phyloP scores from a whole-genome alignment of 495 filamentous ascomycete genomes.

The Penicilliopsis zonata region DNA sequence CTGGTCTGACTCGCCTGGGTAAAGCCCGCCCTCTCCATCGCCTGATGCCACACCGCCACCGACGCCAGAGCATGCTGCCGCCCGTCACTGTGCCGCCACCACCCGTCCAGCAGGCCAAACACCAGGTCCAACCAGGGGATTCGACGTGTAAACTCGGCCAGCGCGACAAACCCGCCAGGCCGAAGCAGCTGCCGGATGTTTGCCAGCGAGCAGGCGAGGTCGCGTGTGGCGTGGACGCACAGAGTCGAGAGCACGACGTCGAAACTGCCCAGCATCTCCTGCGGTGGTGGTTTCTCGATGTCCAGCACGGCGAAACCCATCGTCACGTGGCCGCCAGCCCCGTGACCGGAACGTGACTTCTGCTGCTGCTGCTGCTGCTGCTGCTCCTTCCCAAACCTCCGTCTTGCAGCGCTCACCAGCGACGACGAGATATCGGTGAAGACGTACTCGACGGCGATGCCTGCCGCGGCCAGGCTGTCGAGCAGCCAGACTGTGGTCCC shows the following conservation, averaged over 20 bases:
- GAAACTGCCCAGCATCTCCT: constrained; percentile 21
- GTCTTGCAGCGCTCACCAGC: constrained; percentile 26
- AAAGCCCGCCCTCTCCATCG: constrained; percentile 29
- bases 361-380: too few relatives aligned
- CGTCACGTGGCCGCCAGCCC: constrained; percentile 31
- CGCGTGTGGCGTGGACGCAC: constrained; percentile 36
- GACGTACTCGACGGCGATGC: constrained; percentile 33
- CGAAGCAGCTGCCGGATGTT: constrained; percentile 23
- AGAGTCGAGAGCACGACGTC: constrained; percentile 39
- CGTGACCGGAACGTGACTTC: too few relatives aligned
- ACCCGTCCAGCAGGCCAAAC: constrained; percentile 39
- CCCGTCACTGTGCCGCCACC: constrained; percentile 43
- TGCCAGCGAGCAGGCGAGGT: constrained; percentile 13
- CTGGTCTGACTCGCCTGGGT: too few relatives aligned
- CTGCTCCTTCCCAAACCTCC: too few relatives aligned
- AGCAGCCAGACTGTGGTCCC: constrained; percentile 28
- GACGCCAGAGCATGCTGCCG: constrained; percentile 29
- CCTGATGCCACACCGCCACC: constrained; percentile 21
- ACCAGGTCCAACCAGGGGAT: constrained; percentile 35
- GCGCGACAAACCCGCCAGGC: constrained; percentile 22
- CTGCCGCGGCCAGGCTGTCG: constrained; percentile 19
- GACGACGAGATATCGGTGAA: constrained; percentile 36
- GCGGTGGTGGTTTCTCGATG: constrained; percentile 28
- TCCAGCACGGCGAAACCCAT: constrained; percentile 32
- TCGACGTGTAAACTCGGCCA: constrained; percentile 29